These are phyloP conservation scores for Verticillium zaregamsianum DNA, from an alignment of 2,329 filamentous ascomycete species.

Conservation along the genomic window DNA sequence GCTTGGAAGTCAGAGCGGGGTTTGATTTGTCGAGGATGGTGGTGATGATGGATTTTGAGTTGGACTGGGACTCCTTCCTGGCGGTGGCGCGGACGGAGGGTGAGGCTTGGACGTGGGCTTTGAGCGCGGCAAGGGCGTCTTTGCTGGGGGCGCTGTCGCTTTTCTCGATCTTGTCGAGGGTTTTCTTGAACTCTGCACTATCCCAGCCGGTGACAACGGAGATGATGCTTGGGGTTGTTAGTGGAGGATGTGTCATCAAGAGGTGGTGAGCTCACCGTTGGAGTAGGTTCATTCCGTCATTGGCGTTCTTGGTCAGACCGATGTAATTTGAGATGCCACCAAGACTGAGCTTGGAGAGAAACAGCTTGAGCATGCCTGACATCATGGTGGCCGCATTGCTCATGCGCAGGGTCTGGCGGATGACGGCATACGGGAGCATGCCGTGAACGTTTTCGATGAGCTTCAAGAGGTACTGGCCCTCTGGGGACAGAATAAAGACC, in stretches of 20 bases:
- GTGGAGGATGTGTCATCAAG: neutral
- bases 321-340: conserved; percentile 75
- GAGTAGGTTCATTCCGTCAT: conserved; percentile 77
- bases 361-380: conserved; percentile 65
- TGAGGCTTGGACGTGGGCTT: conserved; percentile 48
- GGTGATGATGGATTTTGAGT: conserved; percentile 58
- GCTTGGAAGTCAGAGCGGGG: conserved; percentile 35
- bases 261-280: conserved; percentile 41
- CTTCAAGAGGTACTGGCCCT: conserved; percentile 70
- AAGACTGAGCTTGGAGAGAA: conserved; percentile 75
- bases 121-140: conserved; percentile 57
- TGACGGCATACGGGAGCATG: conserved; percentile 66
- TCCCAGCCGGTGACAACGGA: conserved; percentile 72
- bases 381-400: conserved; percentile 83
- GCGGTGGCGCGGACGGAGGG: conserved; percentile 54
- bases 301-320: conserved; percentile 63
- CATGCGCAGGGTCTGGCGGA: conserved; percentile 69
- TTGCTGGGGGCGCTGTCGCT: conserved; percentile 54
- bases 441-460: conserved; percentile 67
- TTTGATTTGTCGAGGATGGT: conserved; percentile 58
- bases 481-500: conserved; percentile 66
- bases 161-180: conserved; percentile 60
- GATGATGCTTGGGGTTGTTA: conserved; percentile 54
- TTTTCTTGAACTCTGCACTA: conserved; percentile 63
- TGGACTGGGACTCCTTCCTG: conserved; percentile 22